Percentiles rank a stretch among this genome's conserved stretches.
Conservation (phyloP, 164 flowering plant species). For the Houttuynia cordata region DNA sequence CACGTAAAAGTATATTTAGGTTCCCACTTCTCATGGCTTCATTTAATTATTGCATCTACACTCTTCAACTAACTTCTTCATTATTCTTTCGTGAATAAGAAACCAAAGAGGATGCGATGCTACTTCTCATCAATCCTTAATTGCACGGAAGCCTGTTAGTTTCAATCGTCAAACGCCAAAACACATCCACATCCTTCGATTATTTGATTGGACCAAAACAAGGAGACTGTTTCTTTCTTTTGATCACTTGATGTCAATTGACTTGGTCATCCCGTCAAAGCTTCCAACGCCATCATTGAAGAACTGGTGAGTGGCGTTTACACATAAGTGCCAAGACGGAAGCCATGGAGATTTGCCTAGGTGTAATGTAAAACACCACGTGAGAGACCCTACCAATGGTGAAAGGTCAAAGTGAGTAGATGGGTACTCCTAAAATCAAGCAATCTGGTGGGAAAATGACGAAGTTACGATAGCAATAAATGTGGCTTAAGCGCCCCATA, state of each 20-base stretch:
- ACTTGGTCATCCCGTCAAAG: not conserved
- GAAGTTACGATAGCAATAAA: slow-evolving; percentile 2
- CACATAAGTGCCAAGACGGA: slow-evolving; percentile 1
- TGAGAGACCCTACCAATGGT: not conserved
- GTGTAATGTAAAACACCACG: slow-evolving; percentile 2
- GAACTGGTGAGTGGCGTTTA: slow-evolving; percentile 1
- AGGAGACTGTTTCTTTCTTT: not conserved
- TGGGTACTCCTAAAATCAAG: slow-evolving; percentile 6
- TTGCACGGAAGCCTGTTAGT: slow-evolving; percentile 1
- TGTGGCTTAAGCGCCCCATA: not conserved
- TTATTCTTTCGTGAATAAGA: slow-evolving; percentile 7
- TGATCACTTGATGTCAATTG: not conserved
- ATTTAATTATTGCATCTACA: slow-evolving; percentile 1
- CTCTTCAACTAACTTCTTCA: slow-evolving; percentile 2
- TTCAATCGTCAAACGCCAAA: not conserved
- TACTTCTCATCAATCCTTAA: not conserved
- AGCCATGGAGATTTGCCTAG: not conserved
- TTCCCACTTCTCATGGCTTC: not conserved
- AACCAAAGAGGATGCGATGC: not conserved
- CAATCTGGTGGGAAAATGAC: slow-evolving; percentile 9
- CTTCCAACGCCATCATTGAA: not conserved
- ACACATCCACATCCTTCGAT: not conserved
- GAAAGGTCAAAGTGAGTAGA: slow-evolving; percentile 4
- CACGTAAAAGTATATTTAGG: not conserved
- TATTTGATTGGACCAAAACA: not conserved